These are phyloP conservation scores for Tricholoma matsutake DNA, from an alignment of 768 basidiomycete species.

Conservation along the genomic window DNA sequence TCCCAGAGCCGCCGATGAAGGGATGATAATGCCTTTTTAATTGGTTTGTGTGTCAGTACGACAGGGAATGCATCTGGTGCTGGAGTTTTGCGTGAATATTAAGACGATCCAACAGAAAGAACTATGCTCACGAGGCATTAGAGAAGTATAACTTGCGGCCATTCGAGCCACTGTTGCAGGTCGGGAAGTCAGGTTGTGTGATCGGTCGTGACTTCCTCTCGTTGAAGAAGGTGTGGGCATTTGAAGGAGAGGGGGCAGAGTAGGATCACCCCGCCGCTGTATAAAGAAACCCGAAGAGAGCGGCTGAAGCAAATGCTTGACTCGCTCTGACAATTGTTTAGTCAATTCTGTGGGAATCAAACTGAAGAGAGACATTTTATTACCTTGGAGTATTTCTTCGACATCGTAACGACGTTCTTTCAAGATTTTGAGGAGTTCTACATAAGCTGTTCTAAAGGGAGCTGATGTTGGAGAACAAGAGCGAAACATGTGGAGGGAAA, in stretches of 20 bases:
- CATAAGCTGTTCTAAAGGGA: slow-evolving; percentile 47
- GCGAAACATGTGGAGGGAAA: slow-evolving; percentile 44
- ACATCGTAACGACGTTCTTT: slow-evolving; percentile 32
- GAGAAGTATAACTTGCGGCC: slow-evolving; percentile 15
- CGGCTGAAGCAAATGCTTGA: slow-evolving; percentile 33
- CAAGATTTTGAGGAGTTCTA: slow-evolving; percentile 43
- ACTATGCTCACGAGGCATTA: slow-evolving; percentile 36
- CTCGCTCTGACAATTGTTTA: slow-evolving; percentile 23
- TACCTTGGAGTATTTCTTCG: slow-evolving; percentile 34
- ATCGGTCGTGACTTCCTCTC: background rate
- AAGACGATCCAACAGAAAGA: background rate
- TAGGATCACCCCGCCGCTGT: slow-evolving; percentile 14
- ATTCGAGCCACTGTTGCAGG: slow-evolving; percentile 7
- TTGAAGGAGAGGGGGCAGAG: background rate
- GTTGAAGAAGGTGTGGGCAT: background rate
- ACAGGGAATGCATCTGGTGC: slow-evolving; percentile 36
- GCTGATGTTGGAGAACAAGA: slow-evolving; percentile 38
- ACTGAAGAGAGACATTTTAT: background rate
- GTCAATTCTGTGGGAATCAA: background rate
- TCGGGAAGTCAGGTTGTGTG: slow-evolving; percentile 3
- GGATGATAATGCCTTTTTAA: background rate
- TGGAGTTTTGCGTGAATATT: slow-evolving; percentile 18
- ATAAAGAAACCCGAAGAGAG: slow-evolving; percentile 28
- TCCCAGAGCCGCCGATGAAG: slow-evolving; percentile 14
- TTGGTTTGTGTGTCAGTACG: background rate